phyloP scores from a whole-genome alignment of 768 basidiomycete genomes.

The Dentipellis fragilis region DNA sequence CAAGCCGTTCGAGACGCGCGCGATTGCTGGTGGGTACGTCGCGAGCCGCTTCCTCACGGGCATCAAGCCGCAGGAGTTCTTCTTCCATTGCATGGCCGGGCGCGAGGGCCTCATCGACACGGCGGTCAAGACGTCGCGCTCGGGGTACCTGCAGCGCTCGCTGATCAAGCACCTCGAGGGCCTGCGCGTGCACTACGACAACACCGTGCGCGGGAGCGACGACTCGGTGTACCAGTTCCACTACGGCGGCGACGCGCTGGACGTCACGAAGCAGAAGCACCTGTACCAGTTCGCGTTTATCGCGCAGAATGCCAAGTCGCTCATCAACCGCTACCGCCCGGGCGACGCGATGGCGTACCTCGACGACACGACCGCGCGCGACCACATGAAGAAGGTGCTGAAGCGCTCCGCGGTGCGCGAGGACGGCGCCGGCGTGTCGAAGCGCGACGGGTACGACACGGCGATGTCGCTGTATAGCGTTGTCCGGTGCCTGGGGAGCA shows the following conservation, averaged over 20 bases:
- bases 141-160: conserved; percentile 96
- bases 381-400: conserved; percentile 84
- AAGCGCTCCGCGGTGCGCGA: conserved; percentile 52
- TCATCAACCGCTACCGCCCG: conserved; percentile 65
- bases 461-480: conserved; percentile 70
- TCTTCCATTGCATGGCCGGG: conserved; percentile 99
- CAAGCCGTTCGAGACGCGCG: conserved; percentile 94
- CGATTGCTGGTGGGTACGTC: conserved; percentile 96
- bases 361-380: conserved; percentile 54
- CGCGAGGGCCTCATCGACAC: conserved; percentile 98
- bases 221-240: conserved; percentile 90
- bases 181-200: conserved; percentile 92
- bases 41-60: conserved; percentile 98
- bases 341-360: conserved; percentile 44
- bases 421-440: conserved; percentile 31
- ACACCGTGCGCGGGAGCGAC: conserved; percentile 95
- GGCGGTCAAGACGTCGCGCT: conserved; percentile 97
- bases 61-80: conserved; percentile 96
- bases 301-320: conserved; percentile 72
- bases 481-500: conserved; percentile 72
- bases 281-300: conserved; percentile 90
- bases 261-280: conserved; percentile 96
- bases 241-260: conserved; percentile 93
- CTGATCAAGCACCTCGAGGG: conserved; percentile 98
- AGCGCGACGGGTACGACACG: conserved; percentile 59